Conservation (phyloP, 2,329 filamentous ascomycete species). For the Xylariaceae sp. region DNA sequence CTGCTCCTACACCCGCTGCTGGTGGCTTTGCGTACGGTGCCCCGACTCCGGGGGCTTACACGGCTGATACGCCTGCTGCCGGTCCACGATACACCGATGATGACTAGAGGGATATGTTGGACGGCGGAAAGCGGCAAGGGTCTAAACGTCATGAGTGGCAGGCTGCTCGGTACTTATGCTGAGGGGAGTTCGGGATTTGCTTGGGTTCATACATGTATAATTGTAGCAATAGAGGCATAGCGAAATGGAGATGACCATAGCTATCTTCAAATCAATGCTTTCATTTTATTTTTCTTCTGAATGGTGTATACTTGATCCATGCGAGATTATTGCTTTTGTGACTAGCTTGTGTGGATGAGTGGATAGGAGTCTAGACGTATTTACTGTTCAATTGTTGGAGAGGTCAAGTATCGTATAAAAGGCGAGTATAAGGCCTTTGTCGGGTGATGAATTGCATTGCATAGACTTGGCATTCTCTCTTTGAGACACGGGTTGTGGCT, state of each 20-base stretch:
- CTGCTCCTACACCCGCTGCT: conserved; percentile 66
- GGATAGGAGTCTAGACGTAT: too few relatives aligned
- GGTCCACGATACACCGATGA: conserved; percentile 31
- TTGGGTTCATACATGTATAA: too few relatives aligned
- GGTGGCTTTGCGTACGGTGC: conserved; percentile 49
- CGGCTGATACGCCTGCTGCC: conserved; percentile 29
- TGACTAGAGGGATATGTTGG: conserved; percentile 17
- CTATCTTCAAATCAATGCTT: background rate
- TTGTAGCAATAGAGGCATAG: background rate
- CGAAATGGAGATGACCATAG: background rate
- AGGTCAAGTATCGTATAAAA: too few relatives aligned
- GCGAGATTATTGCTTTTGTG: too few relatives aligned
- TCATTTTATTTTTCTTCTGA: background rate
- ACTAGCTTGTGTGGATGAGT: too few relatives aligned
- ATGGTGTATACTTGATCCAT: too few relatives aligned
- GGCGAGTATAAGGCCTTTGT: too few relatives aligned
- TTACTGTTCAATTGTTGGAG: too few relatives aligned
- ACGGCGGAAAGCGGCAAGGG: conserved; percentile 9
- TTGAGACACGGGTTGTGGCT: too few relatives aligned
- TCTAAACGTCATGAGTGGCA: background rate
- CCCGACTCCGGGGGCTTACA: conserved; percentile 30
- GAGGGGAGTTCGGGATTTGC: background rate
- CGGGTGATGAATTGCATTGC: too few relatives aligned
- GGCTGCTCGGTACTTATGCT: background rate
- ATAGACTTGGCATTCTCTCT: too few relatives aligned